Conservation (phyloP, 257 asterid species). For the Orobanche coerulescens region DNA sequence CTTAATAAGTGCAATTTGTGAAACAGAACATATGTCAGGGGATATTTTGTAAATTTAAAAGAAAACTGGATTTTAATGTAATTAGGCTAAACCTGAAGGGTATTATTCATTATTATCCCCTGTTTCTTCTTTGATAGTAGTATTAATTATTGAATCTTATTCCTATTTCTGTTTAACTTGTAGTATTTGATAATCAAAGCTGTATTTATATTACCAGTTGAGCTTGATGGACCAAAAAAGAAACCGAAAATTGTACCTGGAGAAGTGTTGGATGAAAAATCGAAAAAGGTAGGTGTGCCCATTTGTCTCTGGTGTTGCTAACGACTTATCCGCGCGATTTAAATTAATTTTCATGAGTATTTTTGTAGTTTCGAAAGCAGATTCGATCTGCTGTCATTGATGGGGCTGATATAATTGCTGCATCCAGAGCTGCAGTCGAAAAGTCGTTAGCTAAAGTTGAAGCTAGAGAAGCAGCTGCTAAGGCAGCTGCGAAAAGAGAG, state of each 20-base stretch:
- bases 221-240: slow-evolving; percentile 49
- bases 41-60: neutral
- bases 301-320: neutral
- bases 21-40: neutral
- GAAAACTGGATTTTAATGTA: too few species aligned
- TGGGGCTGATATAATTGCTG: slow-evolving; percentile 50
- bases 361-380: slow-evolving; percentile 48
- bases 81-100: neutral
- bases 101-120: neutral
- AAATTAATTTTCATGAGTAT: neutral
- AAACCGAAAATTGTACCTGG: slow-evolving; percentile 67
- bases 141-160: neutral
- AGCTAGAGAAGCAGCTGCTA: slow-evolving; percentile 60
- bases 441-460: slow-evolving; percentile 54
- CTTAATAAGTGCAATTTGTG: neutral
- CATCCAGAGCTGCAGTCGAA: slow-evolving; percentile 44
- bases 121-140: neutral
- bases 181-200: neutral
- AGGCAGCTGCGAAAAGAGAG: slow-evolving; percentile 57
- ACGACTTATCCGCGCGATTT: too few species aligned
- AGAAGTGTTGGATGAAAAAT: slow-evolving; percentile 55
- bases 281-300: slow-evolving; percentile 44
- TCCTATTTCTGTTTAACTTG: neutral
- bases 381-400: slow-evolving; percentile 55
- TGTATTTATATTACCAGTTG: slow-evolving; percentile 32